These are phyloP conservation scores for Bolboschoenoplectus hybrid DNA, from an alignment of 202 grass and related monocot genomes.

Conservation along the genomic window DNA sequence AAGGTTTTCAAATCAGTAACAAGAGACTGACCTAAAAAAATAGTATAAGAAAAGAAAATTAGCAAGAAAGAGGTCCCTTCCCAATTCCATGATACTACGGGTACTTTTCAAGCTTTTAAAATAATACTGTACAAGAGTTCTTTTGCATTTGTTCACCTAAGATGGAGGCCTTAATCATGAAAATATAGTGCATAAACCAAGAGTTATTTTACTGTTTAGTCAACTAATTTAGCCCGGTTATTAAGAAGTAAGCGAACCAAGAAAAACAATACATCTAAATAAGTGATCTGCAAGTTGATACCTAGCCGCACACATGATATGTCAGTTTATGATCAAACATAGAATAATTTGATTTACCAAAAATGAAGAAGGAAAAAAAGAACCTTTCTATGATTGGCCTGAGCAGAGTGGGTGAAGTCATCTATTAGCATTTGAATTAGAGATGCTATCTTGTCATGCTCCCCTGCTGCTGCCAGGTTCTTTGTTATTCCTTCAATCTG, in stretches of 20 bases:
- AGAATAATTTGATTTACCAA: conserved; percentile 12
- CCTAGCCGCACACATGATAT: not conserved
- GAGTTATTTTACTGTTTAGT: not conserved
- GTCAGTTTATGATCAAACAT: not conserved
- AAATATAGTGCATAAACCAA: conserved; percentile 8
- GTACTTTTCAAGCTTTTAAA: not conserved
- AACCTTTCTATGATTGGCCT: conserved; percentile 87
- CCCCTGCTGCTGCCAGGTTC: conserved; percentile 63
- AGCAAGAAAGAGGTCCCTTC: not conserved
- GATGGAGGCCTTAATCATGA: not conserved
- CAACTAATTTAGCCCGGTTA: not conserved
- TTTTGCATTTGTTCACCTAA: conserved; percentile 11
- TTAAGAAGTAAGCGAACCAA: not conserved
- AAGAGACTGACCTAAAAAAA: conserved; percentile 7
- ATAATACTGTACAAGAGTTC: not conserved
- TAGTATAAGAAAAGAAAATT: conserved; percentile 11
- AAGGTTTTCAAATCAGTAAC: conserved; percentile 38
- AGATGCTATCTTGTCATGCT: conserved; percentile 90
- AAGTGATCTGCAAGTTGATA: conserved; percentile 16
- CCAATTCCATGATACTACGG: not conserved
- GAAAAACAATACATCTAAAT: conserved; percentile 15
- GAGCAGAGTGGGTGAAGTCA: conserved; percentile 70
- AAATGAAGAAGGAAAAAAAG: not conserved
- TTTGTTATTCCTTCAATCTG: conserved; percentile 96
- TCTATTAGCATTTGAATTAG: conserved; percentile 63